These are phyloP conservation scores for Fulvia fulva DNA, from an alignment of 2,329 filamentous ascomycete genomes.

Conservation along the genomic window DNA sequence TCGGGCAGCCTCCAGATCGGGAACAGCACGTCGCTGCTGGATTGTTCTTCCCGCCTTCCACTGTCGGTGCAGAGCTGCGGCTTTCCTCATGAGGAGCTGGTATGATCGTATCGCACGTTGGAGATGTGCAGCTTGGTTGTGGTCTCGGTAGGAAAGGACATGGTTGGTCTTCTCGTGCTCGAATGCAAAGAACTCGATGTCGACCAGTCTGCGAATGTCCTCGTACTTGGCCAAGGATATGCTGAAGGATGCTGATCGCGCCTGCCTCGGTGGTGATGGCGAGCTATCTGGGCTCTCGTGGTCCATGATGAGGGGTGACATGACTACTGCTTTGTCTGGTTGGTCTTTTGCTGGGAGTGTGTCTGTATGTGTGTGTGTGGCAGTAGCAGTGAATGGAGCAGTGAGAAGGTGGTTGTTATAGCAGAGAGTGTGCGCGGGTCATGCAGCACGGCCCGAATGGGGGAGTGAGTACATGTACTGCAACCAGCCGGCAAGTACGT, in stretches of 20 bases:
- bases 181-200: conserved; percentile 43
- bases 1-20: conserved; percentile 10
- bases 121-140: conserved; percentile 26
- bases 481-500: conserved; percentile 10
- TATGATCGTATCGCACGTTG: conserved; percentile 25
- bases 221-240: conserved; percentile 22
- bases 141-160: conserved; percentile 31
- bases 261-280: conserved; percentile 16
- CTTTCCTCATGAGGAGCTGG: conserved; percentile 15
- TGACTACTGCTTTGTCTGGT: conserved; percentile 2
- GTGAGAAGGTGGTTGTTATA: background rate
- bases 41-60: conserved; percentile 10
- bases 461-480: conserved; percentile 13
- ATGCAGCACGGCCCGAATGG: conserved; percentile 9
- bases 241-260: conserved; percentile 19
- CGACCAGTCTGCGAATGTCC: conserved; percentile 31
- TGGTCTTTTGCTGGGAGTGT: background rate
- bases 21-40: conserved; percentile 5
- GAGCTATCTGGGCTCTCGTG: conserved; percentile 8
- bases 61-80: conserved; percentile 5
- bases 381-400: background rate
- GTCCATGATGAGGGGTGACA: conserved; percentile 22
- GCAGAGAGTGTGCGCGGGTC: conserved; percentile 5
- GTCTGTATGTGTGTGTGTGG: conserved; percentile 1
- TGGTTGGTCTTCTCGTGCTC: conserved; percentile 32